Evolutionary conservation across 164 flowering plant species (phyloP), one percentile per base, ranked within the genome.

Genomic region (Pachysandra terminalis): DNA sequence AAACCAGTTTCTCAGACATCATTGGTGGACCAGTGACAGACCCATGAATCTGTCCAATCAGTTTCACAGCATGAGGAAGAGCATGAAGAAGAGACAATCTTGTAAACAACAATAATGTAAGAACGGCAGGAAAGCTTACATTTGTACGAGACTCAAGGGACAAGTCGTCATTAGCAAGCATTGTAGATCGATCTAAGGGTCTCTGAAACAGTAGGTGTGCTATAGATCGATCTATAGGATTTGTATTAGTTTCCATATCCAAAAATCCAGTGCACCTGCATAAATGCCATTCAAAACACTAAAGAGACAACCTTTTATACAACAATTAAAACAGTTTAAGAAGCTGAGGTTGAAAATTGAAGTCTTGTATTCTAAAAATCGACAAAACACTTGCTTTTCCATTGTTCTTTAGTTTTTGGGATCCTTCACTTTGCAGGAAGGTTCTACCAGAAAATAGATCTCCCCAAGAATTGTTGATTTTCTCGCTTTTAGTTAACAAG

Each of bases 201-300:
- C 86, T 78, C 76, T 90, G 89, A 69, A 90, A 93, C 70, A 93
- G 81, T 70, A 93, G 71, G 75, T 86, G 90, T 35, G 96, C 98
- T 60, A 93, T 83, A 8, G 96, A 84, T 53, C 98, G 87, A 68
- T 93, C 98, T 27, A 93, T 85, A 24, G 96, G 93, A 73, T 93
- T 93, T 69, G 98, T 93, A 66, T 82, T 84, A 32, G 95, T 86
- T 77, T 93, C 98, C 59, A 88, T 79, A 69, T 85, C 93, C 75
- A 85, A 40, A 61, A 81, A 84, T 35, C 81, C 84, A 19, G 63
- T 28, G 66, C 79, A 77, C 83, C 96, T 87, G 75, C 71, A 71
- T 9, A 63, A 70, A 61, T 16, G 28, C 15, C 16, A 58, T 14
- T 58, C 19, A 26, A 58, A 25, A 58, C 15, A 58, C 37, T 58